Evolutionary conservation across 2,329 filamentous ascomycete species (phyloP), one percentile per base, ranked within the genome.

Genomic region (Coleophoma cylindrospora): DNA sequence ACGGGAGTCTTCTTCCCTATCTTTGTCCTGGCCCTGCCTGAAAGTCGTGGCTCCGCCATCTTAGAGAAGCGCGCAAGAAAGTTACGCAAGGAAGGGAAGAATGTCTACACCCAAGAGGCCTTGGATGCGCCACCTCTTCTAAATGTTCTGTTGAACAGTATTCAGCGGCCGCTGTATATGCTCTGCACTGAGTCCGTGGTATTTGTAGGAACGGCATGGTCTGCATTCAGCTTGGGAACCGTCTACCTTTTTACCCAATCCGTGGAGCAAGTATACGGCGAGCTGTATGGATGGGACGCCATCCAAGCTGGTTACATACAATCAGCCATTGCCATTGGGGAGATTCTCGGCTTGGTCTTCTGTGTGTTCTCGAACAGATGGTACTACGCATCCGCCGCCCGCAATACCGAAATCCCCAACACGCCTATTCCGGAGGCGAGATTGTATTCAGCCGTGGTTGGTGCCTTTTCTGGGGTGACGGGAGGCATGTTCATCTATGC

Each of bases 401-500:
- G 66, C 22, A 71, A 72, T 47, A 63, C 51, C 10, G 64, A 71
- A 50, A 49, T 52, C 3, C 66, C 67, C 0, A 64, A 65, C 14
- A 52, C 54, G 3, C 68, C 68, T 12, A 67, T 70, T 19, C 73
- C 73, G 0, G 74, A 77, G 59, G 71, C 70, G 0, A 64, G 73
- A 11, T 63, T 76, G 0, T 74, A 74, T 53, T 59, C 74, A 40
- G 66, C 62, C 45, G 66, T 74, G 11, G 63, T 68, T 2, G 71
- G 63, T 1, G 71, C 70, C 2, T 72, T 77, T 41, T 32, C 76
- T 27, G 73, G 73, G 3, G 87, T 91, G 37, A 88, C 89, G 4
- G 73, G 87, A 49, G 88, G 88, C 12, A 70, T 96, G 17, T 95
- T 96, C 66, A 88, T 88, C 70, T 95, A 95, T 69, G 89, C 81